Conservation (phyloP, 768 basidiomycete genomes). For the Dictyophora rubrovolvata region DNA sequence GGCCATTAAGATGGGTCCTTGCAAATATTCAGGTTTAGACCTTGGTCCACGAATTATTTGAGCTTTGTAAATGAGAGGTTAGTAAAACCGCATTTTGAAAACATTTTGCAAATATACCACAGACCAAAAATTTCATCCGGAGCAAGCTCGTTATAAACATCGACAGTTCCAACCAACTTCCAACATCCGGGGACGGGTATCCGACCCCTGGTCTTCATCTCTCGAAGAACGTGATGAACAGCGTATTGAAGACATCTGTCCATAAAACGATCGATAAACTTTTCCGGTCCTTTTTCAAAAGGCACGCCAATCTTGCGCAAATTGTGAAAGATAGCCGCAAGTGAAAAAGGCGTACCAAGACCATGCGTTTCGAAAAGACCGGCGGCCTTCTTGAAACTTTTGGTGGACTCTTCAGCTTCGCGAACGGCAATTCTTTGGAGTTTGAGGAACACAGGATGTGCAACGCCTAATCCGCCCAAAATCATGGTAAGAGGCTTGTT, state of each 20-base stretch:
- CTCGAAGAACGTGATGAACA: constrained; percentile 49
- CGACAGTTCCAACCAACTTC: constrained; percentile 65
- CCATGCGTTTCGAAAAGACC: constrained; percentile 44
- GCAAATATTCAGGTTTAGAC: constrained; percentile 27
- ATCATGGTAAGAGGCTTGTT: constrained; percentile 67
- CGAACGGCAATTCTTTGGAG: constrained; percentile 44
- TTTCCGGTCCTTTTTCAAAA: neutral
- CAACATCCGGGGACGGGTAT: constrained; percentile 54
- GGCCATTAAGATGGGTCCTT: constrained; percentile 46
- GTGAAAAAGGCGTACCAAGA: constrained; percentile 44
- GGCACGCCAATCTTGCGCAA: constrained; percentile 39
- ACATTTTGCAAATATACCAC: constrained; percentile 11
- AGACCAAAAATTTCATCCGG: constrained; percentile 50
- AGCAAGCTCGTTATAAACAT: constrained; percentile 43
- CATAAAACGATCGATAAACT: constrained; percentile 37
- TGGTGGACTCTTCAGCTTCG: constrained; percentile 33
- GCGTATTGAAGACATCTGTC: constrained; percentile 41
- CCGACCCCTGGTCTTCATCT: constrained; percentile 51
- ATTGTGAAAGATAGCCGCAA: constrained; percentile 41
- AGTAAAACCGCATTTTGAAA: neutral
- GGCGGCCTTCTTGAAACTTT: constrained; percentile 35
- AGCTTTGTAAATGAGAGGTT: constrained; percentile 25
- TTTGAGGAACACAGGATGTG: constrained; percentile 38
- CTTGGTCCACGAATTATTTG: constrained; percentile 36
- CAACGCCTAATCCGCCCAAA: constrained; percentile 48